A percentile compares a stretch with the other conserved stretches of the same genome.
These are phyloP conservation scores for Amauroascus niger DNA, from an alignment of 2,329 filamentous ascomycete species.

Conservation along the genomic window DNA sequence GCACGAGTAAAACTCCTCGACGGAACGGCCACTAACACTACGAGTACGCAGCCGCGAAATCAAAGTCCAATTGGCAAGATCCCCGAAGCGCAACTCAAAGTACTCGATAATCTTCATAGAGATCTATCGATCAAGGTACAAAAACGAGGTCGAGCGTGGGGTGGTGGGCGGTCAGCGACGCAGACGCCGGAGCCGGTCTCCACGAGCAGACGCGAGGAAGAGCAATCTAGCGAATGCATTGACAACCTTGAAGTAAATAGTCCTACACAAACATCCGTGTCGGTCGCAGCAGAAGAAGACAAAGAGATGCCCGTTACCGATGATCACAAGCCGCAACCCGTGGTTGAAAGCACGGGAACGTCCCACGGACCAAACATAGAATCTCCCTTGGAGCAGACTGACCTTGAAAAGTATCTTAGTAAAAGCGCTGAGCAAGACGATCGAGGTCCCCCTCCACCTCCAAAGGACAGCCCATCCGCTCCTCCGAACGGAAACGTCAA, in stretches of 20 bases:
- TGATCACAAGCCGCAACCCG: slow-evolving; percentile 4
- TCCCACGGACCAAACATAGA: slow-evolving; percentile 17
- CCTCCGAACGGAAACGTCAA: slow-evolving; percentile 22
- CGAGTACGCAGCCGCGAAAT: slow-evolving; percentile 13
- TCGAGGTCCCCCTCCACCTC: slow-evolving; percentile 25
- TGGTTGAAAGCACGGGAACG: slow-evolving; percentile 12
- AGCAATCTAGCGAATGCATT: background rate
- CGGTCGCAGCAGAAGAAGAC: slow-evolving; percentile 9
- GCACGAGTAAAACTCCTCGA: slow-evolving; percentile 37
- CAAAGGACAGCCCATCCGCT: slow-evolving; percentile 28
- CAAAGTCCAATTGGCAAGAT: slow-evolving; percentile 32
- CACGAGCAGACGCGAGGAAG: background rate
- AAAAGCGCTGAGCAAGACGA: slow-evolving; percentile 28
- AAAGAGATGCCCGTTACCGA: slow-evolving; percentile 13
- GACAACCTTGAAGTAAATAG: background rate
- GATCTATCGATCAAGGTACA: slow-evolving; percentile 33
- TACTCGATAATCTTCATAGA: slow-evolving; percentile 33
- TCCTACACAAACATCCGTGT: slow-evolving; percentile 8
- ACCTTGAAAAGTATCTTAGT: slow-evolving; percentile 37
- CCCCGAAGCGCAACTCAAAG: slow-evolving; percentile 34
- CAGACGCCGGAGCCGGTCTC: slow-evolving; percentile 16
- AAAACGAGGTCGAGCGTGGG: slow-evolving; percentile 32
- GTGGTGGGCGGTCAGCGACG: slow-evolving; percentile 11
- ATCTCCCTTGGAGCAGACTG: slow-evolving; percentile 25
- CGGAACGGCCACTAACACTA: slow-evolving; percentile 24